phyloP scores from a whole-genome alignment of 2,329 filamentous ascomycete species.

The Neopestalotiopsis rosae region DNA sequence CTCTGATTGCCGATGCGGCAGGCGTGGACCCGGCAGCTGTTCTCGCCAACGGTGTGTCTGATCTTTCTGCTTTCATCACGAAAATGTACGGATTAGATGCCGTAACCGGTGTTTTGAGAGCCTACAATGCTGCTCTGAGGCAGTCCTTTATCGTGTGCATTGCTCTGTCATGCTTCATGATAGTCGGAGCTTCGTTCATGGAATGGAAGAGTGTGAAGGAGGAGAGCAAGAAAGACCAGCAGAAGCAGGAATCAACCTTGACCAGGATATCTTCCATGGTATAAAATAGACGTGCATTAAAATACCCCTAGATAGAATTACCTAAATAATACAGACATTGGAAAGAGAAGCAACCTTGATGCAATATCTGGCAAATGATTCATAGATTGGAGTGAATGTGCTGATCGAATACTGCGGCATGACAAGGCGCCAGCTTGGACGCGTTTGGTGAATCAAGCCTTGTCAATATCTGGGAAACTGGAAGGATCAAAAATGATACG shows the following conservation, averaged over 20 bases:
- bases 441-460: no score
- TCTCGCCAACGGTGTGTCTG: background rate
- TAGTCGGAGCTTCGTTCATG: slow-evolving; percentile 4
- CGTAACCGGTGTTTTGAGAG: background rate
- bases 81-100: background rate
- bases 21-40: slow-evolving; percentile 3
- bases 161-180: slow-evolving; percentile 2
- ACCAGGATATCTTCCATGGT: background rate
- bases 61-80: background rate
- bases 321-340: no score
- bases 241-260: background rate
- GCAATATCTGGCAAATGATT: no score
- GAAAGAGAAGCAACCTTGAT: no score
- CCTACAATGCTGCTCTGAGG: slow-evolving; percentile 13
- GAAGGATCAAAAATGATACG: no score
- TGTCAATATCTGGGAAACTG: no score
- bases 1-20: slow-evolving; percentile 17
- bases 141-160: slow-evolving; percentile 6
- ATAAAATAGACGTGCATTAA: background rate
- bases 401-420: no score
- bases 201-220: slow-evolving; percentile 14
- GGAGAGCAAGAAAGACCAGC: background rate
- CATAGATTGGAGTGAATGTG: no score
- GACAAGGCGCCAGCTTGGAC: no score
- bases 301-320: no score